phyloP scores from a whole-genome alignment of 495 filamentous ascomycete genomes.

The Podospora didyma region DNA sequence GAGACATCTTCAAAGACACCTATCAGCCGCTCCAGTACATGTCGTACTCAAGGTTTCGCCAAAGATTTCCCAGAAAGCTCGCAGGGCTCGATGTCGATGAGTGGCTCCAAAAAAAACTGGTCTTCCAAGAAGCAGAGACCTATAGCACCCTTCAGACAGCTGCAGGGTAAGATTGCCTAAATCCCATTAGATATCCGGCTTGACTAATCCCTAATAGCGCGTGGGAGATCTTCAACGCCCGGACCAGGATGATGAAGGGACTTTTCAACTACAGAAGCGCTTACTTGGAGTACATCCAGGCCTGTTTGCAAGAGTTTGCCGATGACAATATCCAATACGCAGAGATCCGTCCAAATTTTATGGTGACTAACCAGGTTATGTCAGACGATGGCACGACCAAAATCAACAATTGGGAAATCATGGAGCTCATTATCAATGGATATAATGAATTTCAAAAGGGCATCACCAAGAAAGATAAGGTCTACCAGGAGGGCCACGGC shows the following conservation, averaged over 20 bases:
- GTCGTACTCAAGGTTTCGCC: constrained; percentile 34
- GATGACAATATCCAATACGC: constrained; percentile 55
- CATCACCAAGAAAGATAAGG: too few species aligned
- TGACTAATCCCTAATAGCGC: constrained; percentile 31
- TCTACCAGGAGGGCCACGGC: constrained; percentile 27
- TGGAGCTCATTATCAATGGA: constrained; percentile 47
- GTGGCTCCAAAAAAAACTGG: constrained; percentile 48
- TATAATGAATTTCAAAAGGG: constrained; percentile 41
- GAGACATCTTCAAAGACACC: constrained; percentile 15
- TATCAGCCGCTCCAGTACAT: constrained; percentile 30
- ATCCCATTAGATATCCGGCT: background rate
- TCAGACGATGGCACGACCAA: constrained; percentile 37
- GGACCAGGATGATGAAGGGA: constrained; percentile 58
- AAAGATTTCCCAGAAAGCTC: constrained; percentile 14
- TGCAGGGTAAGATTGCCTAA: constrained; percentile 28
- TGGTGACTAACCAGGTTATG: constrained; percentile 49
- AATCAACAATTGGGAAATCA: constrained; percentile 44
- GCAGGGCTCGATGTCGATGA: constrained; percentile 15
- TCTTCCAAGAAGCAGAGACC: constrained; percentile 46
- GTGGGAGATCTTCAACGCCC: constrained; percentile 51
- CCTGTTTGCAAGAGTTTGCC: constrained; percentile 47
- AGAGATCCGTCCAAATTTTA: constrained; percentile 56
- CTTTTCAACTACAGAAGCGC: constrained; percentile 54
- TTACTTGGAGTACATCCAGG: constrained; percentile 43
- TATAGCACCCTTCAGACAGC: constrained; percentile 34